Evolutionary conservation across 257 asterid species (phyloP), one percentile per base, ranked within the genome.

Genomic region (Solanum rostratum): DNA sequence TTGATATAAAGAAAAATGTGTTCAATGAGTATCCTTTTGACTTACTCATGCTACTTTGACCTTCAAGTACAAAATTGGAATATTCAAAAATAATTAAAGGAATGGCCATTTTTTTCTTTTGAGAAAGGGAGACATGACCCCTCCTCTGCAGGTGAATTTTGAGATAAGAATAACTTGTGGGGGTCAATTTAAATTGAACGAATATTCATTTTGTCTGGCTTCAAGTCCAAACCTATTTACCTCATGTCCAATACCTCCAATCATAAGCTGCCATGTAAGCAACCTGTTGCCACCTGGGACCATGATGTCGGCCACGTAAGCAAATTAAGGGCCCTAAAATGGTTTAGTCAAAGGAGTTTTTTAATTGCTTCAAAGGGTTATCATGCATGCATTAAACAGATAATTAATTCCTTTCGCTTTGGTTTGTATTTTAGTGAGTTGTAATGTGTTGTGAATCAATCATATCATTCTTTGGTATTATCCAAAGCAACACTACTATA

Each of bases 71-170:
- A 89, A 87, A 84, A 84, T 54, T 86, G 84, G 95, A 91, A 90
- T 92, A 94, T 91, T 91, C 95, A 90, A 90, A 94, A 88, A 88
- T 84, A 50, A 84, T 87, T 84, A 91, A 90, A 89, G 92, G 91
- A 87, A 84, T 85, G 68, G 29, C 87, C 82, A 85, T 92, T 91
- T 92, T 37, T 86, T 16, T 10, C 59, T 81, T 52, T 85, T 76
- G 83, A 84, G 87, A 85, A 87, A 88, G 88, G 69, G 90, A 82
- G 84, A 84, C 89, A 87, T 70, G 87, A 81, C 59, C 80, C 83
- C 84, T 49, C 86, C 78, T 74, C 69, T 29, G 63, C 82, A 78
- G 52, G 62, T 87, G 80, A 80, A 84, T 84, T 76, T 88, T 79
- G 85, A 60, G 84, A 82, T 86, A 90, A 88, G 86, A 90, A 86